Evolutionary conservation across 2,329 filamentous ascomycete genomes (phyloP), one percentile per base, ranked within the genome.

Genomic region (Fusarium pininemorale): DNA sequence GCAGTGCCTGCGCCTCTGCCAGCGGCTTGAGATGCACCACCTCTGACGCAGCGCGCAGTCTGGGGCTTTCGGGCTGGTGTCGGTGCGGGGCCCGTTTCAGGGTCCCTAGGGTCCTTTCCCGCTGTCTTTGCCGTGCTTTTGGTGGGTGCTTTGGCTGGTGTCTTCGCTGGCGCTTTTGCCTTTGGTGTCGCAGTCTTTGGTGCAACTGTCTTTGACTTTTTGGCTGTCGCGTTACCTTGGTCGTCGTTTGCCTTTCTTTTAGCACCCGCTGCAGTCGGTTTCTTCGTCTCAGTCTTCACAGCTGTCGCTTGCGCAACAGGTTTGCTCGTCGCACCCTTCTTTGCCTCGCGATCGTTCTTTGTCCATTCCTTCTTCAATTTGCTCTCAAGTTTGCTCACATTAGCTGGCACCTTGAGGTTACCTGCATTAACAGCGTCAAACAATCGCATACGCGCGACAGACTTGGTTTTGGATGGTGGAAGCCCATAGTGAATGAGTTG

Each of bases 401-500:
- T 79, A 0, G 78, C 53, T 1, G 90, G 90, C 7, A 91, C 84
- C 0, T 80, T 79, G 10, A 92, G 78, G 6, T 80, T 81, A 3
- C 84, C 85, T 5, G 79, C 80, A 41, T 86, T 87, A 66, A 91
- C 77, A 13, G 89, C 89, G 70, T 90, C 87, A n/a, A 87, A 84
- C 22, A 92, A 80, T 5, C 90, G 82, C 82, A 90, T 86, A 63
- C 89, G 88, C 15, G 90, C 89, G 1, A 86, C 85, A 28, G 87
- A 85, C 80, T 91, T 91, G 50, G 85, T 84, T 75, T 89, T 90
- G 24, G 88, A 89, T 0, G 85, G 84, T 12, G 82, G 83, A 0
- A 92, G 82, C 3, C 88, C 90, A 80, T 91, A 92, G 80, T 92
- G 90, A 8, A 90, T 80, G 16, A 91, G 84, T 70, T 92, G 89